Evolutionary conservation across 2,329 filamentous ascomycete genomes (phyloP), one percentile per base, ranked within the genome.

Genomic region (Talaromyces sp.): DNA sequence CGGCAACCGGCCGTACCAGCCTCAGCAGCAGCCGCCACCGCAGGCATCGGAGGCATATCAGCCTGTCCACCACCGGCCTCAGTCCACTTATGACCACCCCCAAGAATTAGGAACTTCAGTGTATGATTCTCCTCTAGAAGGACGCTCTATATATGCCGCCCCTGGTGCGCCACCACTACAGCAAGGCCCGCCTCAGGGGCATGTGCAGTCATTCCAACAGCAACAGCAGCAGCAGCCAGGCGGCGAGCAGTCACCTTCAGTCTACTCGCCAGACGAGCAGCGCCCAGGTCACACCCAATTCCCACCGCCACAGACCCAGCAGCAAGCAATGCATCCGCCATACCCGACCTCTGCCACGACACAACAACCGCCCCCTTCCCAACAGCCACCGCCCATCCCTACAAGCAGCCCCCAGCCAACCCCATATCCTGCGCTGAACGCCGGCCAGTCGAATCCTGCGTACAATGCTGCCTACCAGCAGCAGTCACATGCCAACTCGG

Each of bases 81-180:
- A 87, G 68, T 88, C 85, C 72, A 88, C 85, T 11, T 89, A 88
- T 66, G 86, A 87, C 29, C 84, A 85, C 64, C 86, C 89, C 0
- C 90, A 92, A 74, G 90, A 93, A 75, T 79, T 93, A 53, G 88
- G 89, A 27, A 91, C 89, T 0, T 89, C 88, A 0, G 85, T 85
- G 10, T 92, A 92, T 69, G 88, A 92, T 72, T 89, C 88, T 3
- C 89, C 89, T 48, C 81, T 89, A 43, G 84, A 77, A 21, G 70
- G 72, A 59, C 71, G 74, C 51, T 69, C 73, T 58, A 68, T 71
- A 19, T 78, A 74, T 58, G 67, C 69, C 12, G 65, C 68, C 27
- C 65, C 61, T 7, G 65, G 54, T 9, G 54, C 53, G n/a, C 27
- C 58, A 43, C 55, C 46, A 10, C 24, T 65, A n/a, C 66, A 67